These are phyloP conservation scores for Albizia julibrissin DNA, from an alignment of 306 rosid genomes.

Conservation along the genomic window DNA sequence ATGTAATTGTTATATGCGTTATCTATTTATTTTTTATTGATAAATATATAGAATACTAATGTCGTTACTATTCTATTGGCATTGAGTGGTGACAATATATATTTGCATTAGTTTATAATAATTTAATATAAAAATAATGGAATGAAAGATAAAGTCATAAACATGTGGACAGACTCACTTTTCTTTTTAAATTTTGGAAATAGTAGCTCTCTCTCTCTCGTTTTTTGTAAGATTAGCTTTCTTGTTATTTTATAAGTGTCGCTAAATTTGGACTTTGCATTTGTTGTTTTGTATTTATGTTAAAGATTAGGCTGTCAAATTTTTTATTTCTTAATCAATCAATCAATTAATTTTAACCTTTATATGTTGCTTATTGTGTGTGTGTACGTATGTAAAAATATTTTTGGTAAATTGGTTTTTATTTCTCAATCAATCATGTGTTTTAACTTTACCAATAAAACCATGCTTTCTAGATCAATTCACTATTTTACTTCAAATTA, in stretches of 20 bases:
- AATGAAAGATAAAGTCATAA: not conserved
- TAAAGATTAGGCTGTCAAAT: not conserved
- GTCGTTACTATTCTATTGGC: not conserved
- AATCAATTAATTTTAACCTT: too few species aligned
- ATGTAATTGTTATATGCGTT: not conserved
- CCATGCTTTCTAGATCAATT: too few species aligned
- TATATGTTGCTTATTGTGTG: too few species aligned
- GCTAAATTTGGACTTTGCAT: not conserved
- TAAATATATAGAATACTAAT: too few species aligned
- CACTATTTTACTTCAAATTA: too few species aligned
- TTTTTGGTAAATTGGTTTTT: not conserved
- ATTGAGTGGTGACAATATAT: not conserved
- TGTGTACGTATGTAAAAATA: not conserved
- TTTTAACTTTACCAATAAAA: too few species aligned
- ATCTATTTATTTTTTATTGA: not conserved
- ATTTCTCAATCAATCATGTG: too few species aligned
- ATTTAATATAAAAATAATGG: not conserved
- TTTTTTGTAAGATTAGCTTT: not conserved
- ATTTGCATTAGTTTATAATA: not conserved
- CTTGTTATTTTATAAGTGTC: not conserved
- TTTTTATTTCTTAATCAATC: not conserved
- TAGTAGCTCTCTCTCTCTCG: not conserved
- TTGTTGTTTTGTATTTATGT: not conserved
- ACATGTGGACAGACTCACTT: not conserved
- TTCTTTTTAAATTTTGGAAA: not conserved